phyloP scores from a whole-genome alignment of 2,329 filamentous ascomycete species.

The Botrytis deweyae region DNA sequence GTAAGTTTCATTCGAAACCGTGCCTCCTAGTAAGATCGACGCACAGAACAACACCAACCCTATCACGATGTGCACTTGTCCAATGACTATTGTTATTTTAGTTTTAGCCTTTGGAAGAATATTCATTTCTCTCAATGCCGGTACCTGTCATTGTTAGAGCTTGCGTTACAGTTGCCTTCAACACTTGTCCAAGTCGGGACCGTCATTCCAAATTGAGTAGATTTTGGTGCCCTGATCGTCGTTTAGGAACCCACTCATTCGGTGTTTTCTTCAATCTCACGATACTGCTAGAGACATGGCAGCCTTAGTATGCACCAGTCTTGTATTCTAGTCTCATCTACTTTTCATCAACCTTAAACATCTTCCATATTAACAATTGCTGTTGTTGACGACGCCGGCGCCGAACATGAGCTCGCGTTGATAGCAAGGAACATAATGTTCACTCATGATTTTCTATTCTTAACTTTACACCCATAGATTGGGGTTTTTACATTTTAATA shows the following conservation, averaged over 20 bases:
- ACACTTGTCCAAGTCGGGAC: neutral
- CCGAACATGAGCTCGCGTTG: conserved; percentile 30
- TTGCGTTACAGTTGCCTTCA: conserved; percentile 20
- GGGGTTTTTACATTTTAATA: conserved; percentile 33
- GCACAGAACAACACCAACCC: conserved; percentile 2
- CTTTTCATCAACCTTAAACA: conserved; percentile 17
- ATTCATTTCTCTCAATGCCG: neutral
- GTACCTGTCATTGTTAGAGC: conserved; percentile 20
- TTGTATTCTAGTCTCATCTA: conserved; percentile 2
- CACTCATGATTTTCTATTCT: conserved; percentile 32
- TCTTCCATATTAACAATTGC: conserved; percentile 26
- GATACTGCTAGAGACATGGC: conserved; percentile 14
- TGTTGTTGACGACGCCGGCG: conserved; percentile 30
- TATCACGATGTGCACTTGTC: neutral
- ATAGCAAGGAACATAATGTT: conserved; percentile 31
- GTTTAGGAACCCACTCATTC: conserved; percentile 21
- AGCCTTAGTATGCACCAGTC: neutral
- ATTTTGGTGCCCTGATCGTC: conserved; percentile 23
- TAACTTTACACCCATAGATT: conserved; percentile 37
- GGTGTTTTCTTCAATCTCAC: neutral
- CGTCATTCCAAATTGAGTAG: conserved; percentile 19
- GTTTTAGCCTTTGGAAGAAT: neutral
- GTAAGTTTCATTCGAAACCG: conserved; percentile 23
- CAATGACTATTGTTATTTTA: neutral
- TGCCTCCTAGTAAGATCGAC: neutral